Conservation (phyloP, 495 filamentous ascomycete species). For the Cercophora scortea region DNA sequence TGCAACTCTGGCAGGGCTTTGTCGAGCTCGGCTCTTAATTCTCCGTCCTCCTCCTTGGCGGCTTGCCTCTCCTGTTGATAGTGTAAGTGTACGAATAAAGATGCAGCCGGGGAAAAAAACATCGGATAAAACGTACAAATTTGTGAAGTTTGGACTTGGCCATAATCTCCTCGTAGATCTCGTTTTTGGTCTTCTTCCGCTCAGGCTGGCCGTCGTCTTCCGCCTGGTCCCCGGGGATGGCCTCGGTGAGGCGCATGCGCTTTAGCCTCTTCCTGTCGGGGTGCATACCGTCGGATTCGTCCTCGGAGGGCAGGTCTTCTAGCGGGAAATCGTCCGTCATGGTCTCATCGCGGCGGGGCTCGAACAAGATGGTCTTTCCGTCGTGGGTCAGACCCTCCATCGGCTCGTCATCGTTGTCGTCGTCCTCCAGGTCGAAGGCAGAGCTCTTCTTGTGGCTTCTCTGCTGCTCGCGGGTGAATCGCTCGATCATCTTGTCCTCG, state of each 20-base stretch:
- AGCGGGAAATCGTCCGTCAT: slow-evolving; percentile 67
- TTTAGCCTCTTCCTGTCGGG: slow-evolving; percentile 50
- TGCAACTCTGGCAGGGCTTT: slow-evolving; percentile 76
- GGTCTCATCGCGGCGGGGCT: slow-evolving; percentile 11
- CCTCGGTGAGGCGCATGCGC: slow-evolving; percentile 42
- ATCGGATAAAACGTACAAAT: slow-evolving; percentile 45
- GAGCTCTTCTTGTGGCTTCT: slow-evolving; percentile 58
- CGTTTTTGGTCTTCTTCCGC: slow-evolving; percentile 83
- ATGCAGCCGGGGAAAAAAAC: not conserved
- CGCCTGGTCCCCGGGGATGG: slow-evolving; percentile 17
- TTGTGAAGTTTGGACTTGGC: slow-evolving; percentile 95
- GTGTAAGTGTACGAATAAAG: not conserved
- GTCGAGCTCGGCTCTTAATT: slow-evolving; percentile 48
- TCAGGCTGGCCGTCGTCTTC: slow-evolving; percentile 53
- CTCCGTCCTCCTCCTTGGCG: slow-evolving; percentile 88
- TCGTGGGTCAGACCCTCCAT: slow-evolving; percentile 72
- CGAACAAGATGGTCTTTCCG: slow-evolving; percentile 60
- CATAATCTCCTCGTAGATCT: slow-evolving; percentile 96
- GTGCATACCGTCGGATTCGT: slow-evolving; percentile 42
- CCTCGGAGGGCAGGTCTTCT: slow-evolving; percentile 48
- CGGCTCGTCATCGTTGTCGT: slow-evolving; percentile 70
- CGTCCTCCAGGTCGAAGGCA: slow-evolving; percentile 87
- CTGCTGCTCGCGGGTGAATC: slow-evolving; percentile 81
- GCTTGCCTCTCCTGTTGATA: slow-evolving; percentile 54
- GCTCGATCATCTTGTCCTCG: slow-evolving; percentile 85